Percentiles rank a stretch among this genome's conserved stretches.
These are phyloP conservation scores for Gossypium bickii DNA, from an alignment of 345 rosid species.

Conservation along the genomic window DNA sequence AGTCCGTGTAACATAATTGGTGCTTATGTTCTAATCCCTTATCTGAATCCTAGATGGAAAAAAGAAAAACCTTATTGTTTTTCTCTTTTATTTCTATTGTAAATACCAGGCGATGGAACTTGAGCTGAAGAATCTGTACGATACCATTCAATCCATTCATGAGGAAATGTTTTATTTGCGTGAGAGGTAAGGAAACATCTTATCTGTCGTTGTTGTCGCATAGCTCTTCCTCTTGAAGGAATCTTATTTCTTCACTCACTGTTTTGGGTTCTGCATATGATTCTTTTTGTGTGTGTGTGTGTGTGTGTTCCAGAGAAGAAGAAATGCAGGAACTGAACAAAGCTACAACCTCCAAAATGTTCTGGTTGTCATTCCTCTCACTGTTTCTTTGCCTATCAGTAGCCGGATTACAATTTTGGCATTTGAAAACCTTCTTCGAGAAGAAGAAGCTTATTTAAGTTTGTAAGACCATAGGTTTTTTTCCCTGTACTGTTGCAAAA, in stretches of 20 bases:
- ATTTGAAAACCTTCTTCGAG: constrained; percentile 88
- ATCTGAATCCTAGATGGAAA: neutral
- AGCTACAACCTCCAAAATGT: constrained; percentile 73
- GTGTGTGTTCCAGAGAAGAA: constrained; percentile 54
- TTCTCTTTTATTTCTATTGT: neutral
- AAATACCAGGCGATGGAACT: constrained; percentile 63
- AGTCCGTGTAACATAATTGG: neutral
- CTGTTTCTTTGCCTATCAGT: constrained; percentile 73
- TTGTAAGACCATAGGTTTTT: neutral
- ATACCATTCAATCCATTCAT: constrained; percentile 61
- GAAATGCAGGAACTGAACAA: constrained; percentile 84
- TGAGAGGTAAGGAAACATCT: constrained; percentile 50
- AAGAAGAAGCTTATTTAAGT: constrained; percentile 85
- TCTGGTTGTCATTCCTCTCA: constrained; percentile 67
- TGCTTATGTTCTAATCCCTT: neutral
- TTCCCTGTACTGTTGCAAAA: constrained; percentile 14
- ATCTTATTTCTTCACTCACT: neutral
- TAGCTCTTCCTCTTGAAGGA: neutral
- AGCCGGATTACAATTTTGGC: constrained; percentile 83
- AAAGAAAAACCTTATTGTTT: neutral
- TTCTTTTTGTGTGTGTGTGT: neutral
- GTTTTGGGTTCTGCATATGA: neutral
- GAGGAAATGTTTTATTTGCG: constrained; percentile 85
- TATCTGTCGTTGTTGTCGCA: neutral
- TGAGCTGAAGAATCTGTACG: constrained; percentile 72